Evolutionary conservation across 2,329 filamentous ascomycete species (phyloP).

Genomic region (Rachicladosporium sp.): DNA sequence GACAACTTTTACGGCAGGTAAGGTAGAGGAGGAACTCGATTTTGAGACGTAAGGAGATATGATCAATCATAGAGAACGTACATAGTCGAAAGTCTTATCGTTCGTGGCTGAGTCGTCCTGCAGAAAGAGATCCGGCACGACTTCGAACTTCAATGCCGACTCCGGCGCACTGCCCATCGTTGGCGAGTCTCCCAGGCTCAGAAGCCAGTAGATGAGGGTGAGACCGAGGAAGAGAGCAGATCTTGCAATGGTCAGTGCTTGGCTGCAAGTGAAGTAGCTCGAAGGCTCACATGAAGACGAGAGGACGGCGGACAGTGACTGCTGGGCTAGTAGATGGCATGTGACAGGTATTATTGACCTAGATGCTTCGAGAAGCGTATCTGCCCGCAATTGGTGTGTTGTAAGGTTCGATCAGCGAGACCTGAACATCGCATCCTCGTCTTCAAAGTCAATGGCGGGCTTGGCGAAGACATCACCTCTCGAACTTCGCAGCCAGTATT

Average conservation of each 20-base stretch:
- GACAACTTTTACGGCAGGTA: too few relatives aligned
- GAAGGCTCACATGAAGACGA: conserved; percentile 1
- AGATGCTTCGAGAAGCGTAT: too few relatives aligned
- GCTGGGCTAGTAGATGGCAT: conserved; percentile 1
- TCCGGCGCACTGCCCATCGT: neutral
- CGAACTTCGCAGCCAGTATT: too few relatives aligned
- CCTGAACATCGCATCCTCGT: neutral
- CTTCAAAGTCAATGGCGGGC: neutral
- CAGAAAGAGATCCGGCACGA: conserved; percentile 37
- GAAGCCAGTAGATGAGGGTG: conserved; percentile 2
- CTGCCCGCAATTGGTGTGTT: too few relatives aligned
- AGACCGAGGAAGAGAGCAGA: conserved; percentile 1
- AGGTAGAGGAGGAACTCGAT: too few relatives aligned
- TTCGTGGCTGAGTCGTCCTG: conserved; percentile 40
- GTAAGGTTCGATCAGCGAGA: too few relatives aligned
- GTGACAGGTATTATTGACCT: too few relatives aligned
- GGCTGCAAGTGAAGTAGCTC: neutral
- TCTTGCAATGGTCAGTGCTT: neutral
- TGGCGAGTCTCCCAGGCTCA: neutral
- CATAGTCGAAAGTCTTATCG: conserved; percentile 36
- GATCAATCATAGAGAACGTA: conserved; percentile 14
- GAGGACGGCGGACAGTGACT: neutral
- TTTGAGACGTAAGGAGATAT: too few relatives aligned
- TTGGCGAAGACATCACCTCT: neutral
- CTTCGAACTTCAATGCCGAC: conserved; percentile 15